Percentiles rank a stretch among this genome's conserved stretches.
phyloP scores from a whole-genome alignment of 306 rosid genomes.

The Castanea crenata region DNA sequence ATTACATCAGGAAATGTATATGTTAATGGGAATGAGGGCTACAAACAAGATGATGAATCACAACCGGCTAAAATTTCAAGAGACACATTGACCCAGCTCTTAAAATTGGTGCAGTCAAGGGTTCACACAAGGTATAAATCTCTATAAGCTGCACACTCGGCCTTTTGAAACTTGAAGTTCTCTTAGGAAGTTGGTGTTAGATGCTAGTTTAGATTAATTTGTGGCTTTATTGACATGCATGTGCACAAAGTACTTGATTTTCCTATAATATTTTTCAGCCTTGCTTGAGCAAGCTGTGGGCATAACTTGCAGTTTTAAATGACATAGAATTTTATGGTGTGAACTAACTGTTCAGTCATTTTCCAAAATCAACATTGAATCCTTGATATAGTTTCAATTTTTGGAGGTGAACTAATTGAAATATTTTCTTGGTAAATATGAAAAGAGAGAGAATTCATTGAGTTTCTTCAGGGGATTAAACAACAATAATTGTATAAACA shows the following conservation, averaged over 20 bases:
- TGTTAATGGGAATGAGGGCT: constrained; percentile 48
- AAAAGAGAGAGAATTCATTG: too few species aligned
- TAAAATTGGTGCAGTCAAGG: constrained; percentile 52
- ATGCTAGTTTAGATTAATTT: neutral
- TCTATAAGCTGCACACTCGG: neutral
- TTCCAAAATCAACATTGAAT: too few species aligned
- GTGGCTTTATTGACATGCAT: constrained; percentile 1
- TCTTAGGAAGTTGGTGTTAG: constrained; percentile 3
- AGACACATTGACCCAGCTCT: constrained; percentile 68
- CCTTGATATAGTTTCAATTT: too few species aligned
- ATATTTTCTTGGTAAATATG: too few species aligned
- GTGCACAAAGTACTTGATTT: neutral
- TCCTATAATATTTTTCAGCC: neutral
- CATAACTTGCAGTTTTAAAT: too few species aligned
- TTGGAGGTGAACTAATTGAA: too few species aligned
- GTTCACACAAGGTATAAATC: constrained; percentile 52
- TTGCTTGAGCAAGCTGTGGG: too few species aligned
- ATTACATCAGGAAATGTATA: constrained; percentile 50
- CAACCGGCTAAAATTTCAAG: constrained; percentile 50
- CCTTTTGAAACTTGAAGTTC: constrained; percentile 11
- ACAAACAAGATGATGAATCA: constrained; percentile 49
- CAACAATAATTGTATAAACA: too few species aligned
- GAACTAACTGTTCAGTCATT: too few species aligned
- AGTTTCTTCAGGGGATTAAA: too few species aligned
- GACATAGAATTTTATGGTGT: too few species aligned